Evolutionary conservation across 768 basidiomycete genomes (phyloP), one percentile per base, ranked within the genome.

Genomic region (Suillus lakei): DNA sequence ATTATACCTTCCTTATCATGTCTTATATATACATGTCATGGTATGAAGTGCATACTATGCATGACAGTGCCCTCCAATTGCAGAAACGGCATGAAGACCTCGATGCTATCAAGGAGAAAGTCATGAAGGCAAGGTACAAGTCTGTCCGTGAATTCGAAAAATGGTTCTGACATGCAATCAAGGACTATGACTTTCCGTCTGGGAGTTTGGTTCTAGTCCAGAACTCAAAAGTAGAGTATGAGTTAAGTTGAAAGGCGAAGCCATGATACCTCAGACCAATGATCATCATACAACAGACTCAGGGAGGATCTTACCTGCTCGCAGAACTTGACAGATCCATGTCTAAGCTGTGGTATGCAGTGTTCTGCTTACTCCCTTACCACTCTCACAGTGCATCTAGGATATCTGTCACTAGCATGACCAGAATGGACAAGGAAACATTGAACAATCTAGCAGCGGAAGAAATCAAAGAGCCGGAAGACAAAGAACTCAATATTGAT

Each of bases 201-300:
- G 21, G 58, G 5, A n/a, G 7, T 5, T 21, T 59, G 3, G 34
- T 59, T 0, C 2, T 59, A 9, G 36, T 39, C 0, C 8, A 9
- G 32, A 34, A 59, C 28, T 23, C 21, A 0, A 10, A 5, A 0
- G 9, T 59, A 2, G 58, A 59, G 58, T 7, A 16, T 10, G 28
- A 60, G 0, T 67, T 72, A 8, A 71, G 71, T 63, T 59, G 66
- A 6, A 77, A 76, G 62, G 58, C 55, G 55, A 55, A 66, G 32
- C 67, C 70, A 0, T 69, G 65, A 3, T 78, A 74, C 39, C 61
- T 72, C 7, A 74, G 76, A 1, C 77, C 76, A 0, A 61, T 70
- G 44, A 41, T 75, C 4, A 70, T 77, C 2, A 56, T 75, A 6
- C 15, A 58, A 1, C 59, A 66, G 5, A 75, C 67, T 18, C 21